Conservation (phyloP, 768 basidiomycete genomes). For the Boletus subparvulus region DNA sequence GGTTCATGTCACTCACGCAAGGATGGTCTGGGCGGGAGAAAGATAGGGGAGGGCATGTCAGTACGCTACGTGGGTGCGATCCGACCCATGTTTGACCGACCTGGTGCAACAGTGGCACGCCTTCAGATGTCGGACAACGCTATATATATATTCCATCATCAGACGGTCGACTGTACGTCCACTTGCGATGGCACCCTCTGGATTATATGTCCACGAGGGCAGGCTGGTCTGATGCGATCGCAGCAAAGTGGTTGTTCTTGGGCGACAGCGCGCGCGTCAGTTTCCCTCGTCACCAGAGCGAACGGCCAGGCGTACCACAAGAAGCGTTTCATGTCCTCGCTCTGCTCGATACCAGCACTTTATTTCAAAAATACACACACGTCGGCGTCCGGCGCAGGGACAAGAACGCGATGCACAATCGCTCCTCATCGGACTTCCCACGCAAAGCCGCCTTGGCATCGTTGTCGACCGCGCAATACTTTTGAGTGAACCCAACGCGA, state of each 20-base stretch:
- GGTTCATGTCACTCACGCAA: slow-evolving; percentile 47
- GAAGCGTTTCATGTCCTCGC: slow-evolving; percentile 69
- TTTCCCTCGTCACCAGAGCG: background rate
- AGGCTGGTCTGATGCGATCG: slow-evolving; percentile 67
- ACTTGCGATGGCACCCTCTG: background rate
- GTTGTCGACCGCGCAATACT: slow-evolving; percentile 44
- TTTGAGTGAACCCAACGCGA: slow-evolving; percentile 62
- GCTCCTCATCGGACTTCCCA: slow-evolving; percentile 38
- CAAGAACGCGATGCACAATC: slow-evolving; percentile 43
- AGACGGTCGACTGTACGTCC: background rate
- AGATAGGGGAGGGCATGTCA: background rate
- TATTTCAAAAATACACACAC: background rate
- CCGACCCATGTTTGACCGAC: slow-evolving; percentile 30
- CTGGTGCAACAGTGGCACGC: slow-evolving; percentile 52
- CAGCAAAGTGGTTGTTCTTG: slow-evolving; percentile 75
- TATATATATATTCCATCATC: slow-evolving; percentile 14
- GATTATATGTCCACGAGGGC: slow-evolving; percentile 33
- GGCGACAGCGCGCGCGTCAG: background rate
- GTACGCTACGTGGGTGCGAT: background rate
- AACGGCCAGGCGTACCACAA: slow-evolving; percentile 51
- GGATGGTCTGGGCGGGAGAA: slow-evolving; percentile 44
- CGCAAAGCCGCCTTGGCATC: slow-evolving; percentile 45
- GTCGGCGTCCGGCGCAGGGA: background rate
- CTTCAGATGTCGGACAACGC: slow-evolving; percentile 55
- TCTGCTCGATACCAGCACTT: slow-evolving; percentile 68